Evolutionary conservation across 495 filamentous ascomycete genomes (phyloP), one percentile per base, ranked within the genome.

Genomic region (Xylaria cubensis): DNA sequence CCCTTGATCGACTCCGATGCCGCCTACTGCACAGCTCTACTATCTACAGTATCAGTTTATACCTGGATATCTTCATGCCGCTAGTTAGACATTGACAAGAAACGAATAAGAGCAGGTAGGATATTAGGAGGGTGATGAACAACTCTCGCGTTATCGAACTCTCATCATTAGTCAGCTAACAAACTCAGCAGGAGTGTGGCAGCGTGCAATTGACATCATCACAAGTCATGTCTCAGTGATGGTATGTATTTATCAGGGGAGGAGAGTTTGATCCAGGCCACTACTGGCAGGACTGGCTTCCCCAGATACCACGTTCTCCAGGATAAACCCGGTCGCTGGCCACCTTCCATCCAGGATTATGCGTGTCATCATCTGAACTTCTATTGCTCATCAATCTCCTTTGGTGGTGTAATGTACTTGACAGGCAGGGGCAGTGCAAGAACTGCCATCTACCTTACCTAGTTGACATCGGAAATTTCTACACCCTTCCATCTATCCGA

Each of bases 151-250:
- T 17, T 65, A 34, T 65, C 42, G n/a, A 26, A 10, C 9, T 13
- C 42, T 44, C 21, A 48, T 34, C 15, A 6, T 12, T 13, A 50
- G 15, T 32, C 12, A 21, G 12, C 48, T 51, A 51, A 51, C 9
- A 51, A 51, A 6, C 19, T 9, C 7, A 10, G 17, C 32, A 36
- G 17, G 56, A 24, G 36, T 44, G 21, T 26, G 58, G 29, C 61
- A 21, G 29, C 29, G 44, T 24, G 44, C 19, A 9, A 46, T 44
- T 67, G 48, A 67, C 65, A 67, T 67, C 65, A 67, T 42, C 6
- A 41, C 42, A 41, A 67, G 48, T 67, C 65, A 67, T 67, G 34
- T 17, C 17, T 34, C 19, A 24, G 2, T 2, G 26, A 29, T 29
- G 26, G 26, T 29, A 29, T 29, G 36, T 39, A 8, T n/a, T 12